phyloP scores from a whole-genome alignment of 2,329 filamentous ascomycete genomes.

The Amesomyces nigricolor region DNA sequence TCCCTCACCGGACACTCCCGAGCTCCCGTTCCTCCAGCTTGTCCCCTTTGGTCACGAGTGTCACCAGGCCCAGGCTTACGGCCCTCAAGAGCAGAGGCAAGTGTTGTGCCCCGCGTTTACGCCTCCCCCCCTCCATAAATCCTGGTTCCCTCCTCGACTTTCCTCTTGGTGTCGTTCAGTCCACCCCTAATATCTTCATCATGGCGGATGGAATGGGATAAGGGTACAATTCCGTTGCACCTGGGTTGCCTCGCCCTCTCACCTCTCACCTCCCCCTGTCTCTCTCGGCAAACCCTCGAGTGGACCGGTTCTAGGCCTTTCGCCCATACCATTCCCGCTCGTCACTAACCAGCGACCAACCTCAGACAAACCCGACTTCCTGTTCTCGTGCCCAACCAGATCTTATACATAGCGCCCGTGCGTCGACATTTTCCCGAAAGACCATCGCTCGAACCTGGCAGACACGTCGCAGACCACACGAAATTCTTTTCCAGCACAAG shows the following conservation, averaged over 20 bases:
- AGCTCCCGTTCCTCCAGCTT: not conserved
- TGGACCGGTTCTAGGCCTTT: slow-evolving; percentile 21
- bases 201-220: slow-evolving; percentile 21
- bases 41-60: slow-evolving; percentile 19
- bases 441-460: not conserved
- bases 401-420: slow-evolving; percentile 16
- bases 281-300: slow-evolving; percentile 9
- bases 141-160: not conserved
- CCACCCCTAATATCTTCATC: slow-evolving; percentile 13
- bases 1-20: slow-evolving; percentile 7
- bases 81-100: slow-evolving; percentile 5
- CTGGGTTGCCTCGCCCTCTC: slow-evolving; percentile 14
- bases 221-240: slow-evolving; percentile 17
- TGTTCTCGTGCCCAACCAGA: slow-evolving; percentile 21
- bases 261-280: slow-evolving; percentile 12
- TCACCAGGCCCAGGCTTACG: slow-evolving; percentile 13
- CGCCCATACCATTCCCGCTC: slow-evolving; percentile 12
- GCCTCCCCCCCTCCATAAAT: slow-evolving; percentile 8
- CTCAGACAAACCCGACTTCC: slow-evolving; percentile 19
- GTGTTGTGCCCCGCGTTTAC: slow-evolving; percentile 2
- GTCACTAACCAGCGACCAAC: slow-evolving; percentile 15
- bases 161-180: not conserved
- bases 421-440: slow-evolving; percentile 5
- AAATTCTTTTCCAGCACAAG: not conserved
- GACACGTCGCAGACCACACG: not conserved